Conservation (phyloP, 2,329 filamentous ascomycete genomes). For the Eutypa lata region DNA sequence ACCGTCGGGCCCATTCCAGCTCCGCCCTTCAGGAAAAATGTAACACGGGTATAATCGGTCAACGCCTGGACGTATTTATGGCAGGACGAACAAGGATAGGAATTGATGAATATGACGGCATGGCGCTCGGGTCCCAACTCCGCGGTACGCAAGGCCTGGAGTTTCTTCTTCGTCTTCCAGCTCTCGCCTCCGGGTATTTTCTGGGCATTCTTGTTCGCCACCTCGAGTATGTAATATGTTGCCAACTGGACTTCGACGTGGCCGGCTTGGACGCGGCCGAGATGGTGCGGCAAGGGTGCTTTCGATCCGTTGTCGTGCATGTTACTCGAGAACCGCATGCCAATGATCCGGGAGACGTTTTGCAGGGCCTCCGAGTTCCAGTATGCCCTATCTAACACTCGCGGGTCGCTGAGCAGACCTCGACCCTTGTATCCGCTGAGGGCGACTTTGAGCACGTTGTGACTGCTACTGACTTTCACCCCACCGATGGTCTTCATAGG, state of each 20-base stretch:
- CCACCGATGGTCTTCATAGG: slow-evolving; percentile 18
- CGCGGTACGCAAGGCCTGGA: slow-evolving; percentile 6
- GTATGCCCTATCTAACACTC: slow-evolving; percentile 11
- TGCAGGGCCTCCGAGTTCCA: slow-evolving; percentile 18
- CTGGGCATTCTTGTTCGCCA: background rate
- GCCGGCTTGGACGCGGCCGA: slow-evolving; percentile 19
- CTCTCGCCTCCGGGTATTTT: background rate
- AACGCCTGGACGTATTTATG: slow-evolving; percentile 16
- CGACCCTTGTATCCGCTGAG: slow-evolving; percentile 15
- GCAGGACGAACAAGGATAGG: slow-evolving; percentile 17
- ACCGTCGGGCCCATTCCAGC: slow-evolving; percentile 16
- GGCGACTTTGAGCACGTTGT: slow-evolving; percentile 14
- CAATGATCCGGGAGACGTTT: slow-evolving; percentile 12
- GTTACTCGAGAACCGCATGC: slow-evolving; percentile 17
- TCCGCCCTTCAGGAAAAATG: slow-evolving; percentile 10
- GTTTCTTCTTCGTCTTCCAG: slow-evolving; percentile 6
- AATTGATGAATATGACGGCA: slow-evolving; percentile 19
- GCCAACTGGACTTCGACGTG: slow-evolving; percentile 22
- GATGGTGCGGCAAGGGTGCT: slow-evolving; percentile 7
- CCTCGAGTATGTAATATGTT: slow-evolving; percentile 10
- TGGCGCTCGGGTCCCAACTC: slow-evolving; percentile 6
- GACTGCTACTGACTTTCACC: slow-evolving; percentile 9
- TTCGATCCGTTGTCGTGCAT: slow-evolving; percentile 12
- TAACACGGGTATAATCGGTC: slow-evolving; percentile 12
- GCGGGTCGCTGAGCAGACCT: slow-evolving; percentile 3